Evolutionary conservation across 2,329 filamentous ascomycete genomes (phyloP), one percentile per base, ranked within the genome.

Genomic region (Sporothrix luriei): DNA sequence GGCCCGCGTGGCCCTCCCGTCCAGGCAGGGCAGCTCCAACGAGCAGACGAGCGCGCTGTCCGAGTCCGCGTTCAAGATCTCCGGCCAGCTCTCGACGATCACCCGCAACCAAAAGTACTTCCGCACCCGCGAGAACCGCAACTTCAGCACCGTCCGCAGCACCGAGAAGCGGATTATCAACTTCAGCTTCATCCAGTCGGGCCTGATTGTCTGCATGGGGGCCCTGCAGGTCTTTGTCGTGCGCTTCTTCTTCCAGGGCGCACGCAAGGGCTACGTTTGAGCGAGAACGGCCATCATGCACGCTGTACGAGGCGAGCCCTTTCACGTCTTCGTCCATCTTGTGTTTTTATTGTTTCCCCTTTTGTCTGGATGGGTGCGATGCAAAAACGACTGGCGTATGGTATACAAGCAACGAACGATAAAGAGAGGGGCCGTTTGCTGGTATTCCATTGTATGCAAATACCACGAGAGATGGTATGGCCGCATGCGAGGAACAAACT

Each of bases 41-140:
- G 95, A 99, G 80, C 94, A 98, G 80, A 95, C 94, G 1, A 89
- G 90, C 61, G 87, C 88, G 9, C 86, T 99, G 64, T 94, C 98
- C 80, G 94, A 99, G 82, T 94, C 93, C 52, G 91, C 98, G 76
- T 93, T 95, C 84, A 97, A 97, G 84, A 86, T 99, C 71, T 97
- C 93, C 14, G 90, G 92, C 73, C 93, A 97, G 78, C 84, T 99
- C 66, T 97, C 93, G 16, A 97, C 94, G 72, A 95, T 99, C 78
- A 93, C 92, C 54, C 88, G 95, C 77, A 97, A 97, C 84, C 95
- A 99, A 78, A 99, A 99, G 80, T 99, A 99, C 84, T 99, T 99
- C 89, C 91, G 96, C 73, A 99, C 95, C 2, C 90, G 95, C 74
- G 95, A 99, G 85, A 99, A 99, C 86, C 88, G 95, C 72, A 99